These are phyloP conservation scores for Russula sp. DNA, from an alignment of 768 basidiomycete species.

Conservation along the genomic window DNA sequence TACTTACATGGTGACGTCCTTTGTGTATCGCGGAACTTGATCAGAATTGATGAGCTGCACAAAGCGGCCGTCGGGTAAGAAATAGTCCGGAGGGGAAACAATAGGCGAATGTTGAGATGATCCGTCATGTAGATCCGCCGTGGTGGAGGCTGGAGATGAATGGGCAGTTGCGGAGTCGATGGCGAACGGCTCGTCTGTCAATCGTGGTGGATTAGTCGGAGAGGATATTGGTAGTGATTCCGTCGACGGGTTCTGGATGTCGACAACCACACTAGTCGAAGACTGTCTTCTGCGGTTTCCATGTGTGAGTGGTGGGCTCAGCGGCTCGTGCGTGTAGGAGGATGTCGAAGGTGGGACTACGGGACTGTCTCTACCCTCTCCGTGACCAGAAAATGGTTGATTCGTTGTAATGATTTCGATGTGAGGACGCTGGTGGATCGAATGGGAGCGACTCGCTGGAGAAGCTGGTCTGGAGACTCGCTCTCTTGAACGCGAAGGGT, in stretches of 20 bases:
- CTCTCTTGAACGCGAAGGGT: background rate
- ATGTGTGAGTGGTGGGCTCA: background rate
- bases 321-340: background rate
- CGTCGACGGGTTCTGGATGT: background rate
- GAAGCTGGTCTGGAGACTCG: background rate
- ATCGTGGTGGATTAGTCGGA: background rate
- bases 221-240: background rate
- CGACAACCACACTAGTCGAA: background rate
- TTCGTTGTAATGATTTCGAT: background rate
- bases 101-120: too few relatives aligned
- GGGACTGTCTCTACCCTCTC: background rate
- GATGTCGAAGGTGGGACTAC: background rate
- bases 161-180: background rate
- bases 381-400: background rate
- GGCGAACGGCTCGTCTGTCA: background rate
- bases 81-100: background rate
- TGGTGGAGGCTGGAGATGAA: background rate
- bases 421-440: background rate
- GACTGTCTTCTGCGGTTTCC: background rate
- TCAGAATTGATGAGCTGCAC: conserved; percentile 4
- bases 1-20: background rate
- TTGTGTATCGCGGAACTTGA: conserved; percentile 10
- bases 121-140: background rate
- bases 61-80: background rate
- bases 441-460: background rate